A percentile compares a stretch with the other conserved stretches of the same genome.
phyloP scores from a whole-genome alignment of 1,284 basidiomycete species.

The Apiotrichum domesticum region DNA sequence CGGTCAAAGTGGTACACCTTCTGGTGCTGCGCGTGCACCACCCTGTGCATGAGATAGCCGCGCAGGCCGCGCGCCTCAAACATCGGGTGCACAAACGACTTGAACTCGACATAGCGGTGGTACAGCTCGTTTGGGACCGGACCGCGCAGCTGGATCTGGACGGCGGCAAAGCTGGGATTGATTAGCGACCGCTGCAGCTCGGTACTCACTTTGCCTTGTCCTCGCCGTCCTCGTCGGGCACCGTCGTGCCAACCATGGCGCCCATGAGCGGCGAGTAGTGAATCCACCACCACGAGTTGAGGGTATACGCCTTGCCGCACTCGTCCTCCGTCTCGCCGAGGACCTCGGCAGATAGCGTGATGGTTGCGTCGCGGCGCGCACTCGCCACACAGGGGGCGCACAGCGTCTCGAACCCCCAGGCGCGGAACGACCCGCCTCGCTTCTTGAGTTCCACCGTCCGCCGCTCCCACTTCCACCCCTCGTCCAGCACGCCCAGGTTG shows the following conservation, averaged over 20 bases:
- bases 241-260: slow-evolving; percentile 31
- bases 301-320: slow-evolving; percentile 47
- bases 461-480: slow-evolving; percentile 18
- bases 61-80: slow-evolving; percentile 47
- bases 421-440: slow-evolving; percentile 42
- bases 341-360: slow-evolving; percentile 42
- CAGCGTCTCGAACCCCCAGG: slow-evolving; percentile 19
- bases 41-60: slow-evolving; percentile 47
- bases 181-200: neutral
- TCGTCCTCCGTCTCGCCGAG: slow-evolving; percentile 45
- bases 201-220: slow-evolving; percentile 33
- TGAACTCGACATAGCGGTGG: slow-evolving; percentile 52
- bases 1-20: slow-evolving; percentile 50
- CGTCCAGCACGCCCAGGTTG: slow-evolving; percentile 24
- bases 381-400: neutral
- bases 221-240: slow-evolving; percentile 21
- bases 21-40: slow-evolving; percentile 50
- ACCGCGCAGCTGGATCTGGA: slow-evolving; percentile 50
- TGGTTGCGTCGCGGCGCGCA: slow-evolving; percentile 9
- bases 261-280: slow-evolving; percentile 45
- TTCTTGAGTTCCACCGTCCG: slow-evolving; percentile 40
- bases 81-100: slow-evolving; percentile 49
- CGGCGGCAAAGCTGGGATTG: slow-evolving; percentile 49
- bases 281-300: slow-evolving; percentile 46
- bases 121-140: slow-evolving; percentile 50